Base-by-base conservation (phyloP, 192 early-diverging fungal species). In the Spizellomyces sp. region DNA sequence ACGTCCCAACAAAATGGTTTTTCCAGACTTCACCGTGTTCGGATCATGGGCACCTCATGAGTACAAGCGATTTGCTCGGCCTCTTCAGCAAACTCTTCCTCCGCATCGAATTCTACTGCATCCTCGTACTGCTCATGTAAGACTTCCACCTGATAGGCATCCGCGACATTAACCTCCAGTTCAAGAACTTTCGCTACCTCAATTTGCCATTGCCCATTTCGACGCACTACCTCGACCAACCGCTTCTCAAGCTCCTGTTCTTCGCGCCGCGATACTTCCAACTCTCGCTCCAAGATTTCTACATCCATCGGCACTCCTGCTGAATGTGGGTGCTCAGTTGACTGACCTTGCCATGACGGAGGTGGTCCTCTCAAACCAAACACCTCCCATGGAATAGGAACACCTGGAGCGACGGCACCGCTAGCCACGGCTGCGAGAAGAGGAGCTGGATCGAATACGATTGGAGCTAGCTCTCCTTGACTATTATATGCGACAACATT, bases 321-420 rank as follows among this genome's bases (percentile, higher is more conserved):
- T 14, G 59, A 42, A 61, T 19, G 50, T 54, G 50, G 14, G 50
- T 54, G 50, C 5, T 41, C 15, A 15, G 17, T 61, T 12, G 50
- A 54, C 12, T 54, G 50, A 12, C 17, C 14, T 4, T 54, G 50
- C 55, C 65, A 48, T 15, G 9, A 46, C 17, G 10, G 27, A 8
- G 64, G 68, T n/a, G 62, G 70, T 1, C 62, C 60, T 19, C 48
- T 48, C n/a, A 68, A 55, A 9, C 66, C 67, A 63, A 75, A 47
- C 57, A 64, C 59, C 41, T 75, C 67, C 67, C 66, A 75, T 7
- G 66, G 74, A 46, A 70, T 65, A 12, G 66, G 74, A 52, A 71
- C 50, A 8, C 62, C 74, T n/a, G 67, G 50, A 21, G 47, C 47
- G 47, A 75, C 56, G 14, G n/a, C 22, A 14, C 74, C 74, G 42